Base-by-base conservation (phyloP, 768 basidiomycete genomes). In the Psilocybe azurescens region DNA sequence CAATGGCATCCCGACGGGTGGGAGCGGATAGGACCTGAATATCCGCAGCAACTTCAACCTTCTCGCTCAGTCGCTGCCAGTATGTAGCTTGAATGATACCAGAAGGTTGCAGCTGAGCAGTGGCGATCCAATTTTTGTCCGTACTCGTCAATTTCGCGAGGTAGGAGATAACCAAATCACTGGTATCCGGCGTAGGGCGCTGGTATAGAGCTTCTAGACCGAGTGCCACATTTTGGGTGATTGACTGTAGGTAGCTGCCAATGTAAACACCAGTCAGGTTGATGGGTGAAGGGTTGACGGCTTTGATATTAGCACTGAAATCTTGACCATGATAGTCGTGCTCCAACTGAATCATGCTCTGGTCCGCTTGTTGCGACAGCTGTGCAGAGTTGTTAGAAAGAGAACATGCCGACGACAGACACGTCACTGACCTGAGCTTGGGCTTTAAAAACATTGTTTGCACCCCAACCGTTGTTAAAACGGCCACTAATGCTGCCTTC, bases 11-110 rank as follows among this genome's bases (percentile, higher is more conserved):
- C 69, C 97, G 83, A 70, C 93, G 89, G 59, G 82, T 81, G 7
- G 91, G 90, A 18, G 89, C 84, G 32, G 91, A 90, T 58, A 95
- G 81, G 44, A 96, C 75, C 72, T 94, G 89, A 60, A 99, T 77
- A 69, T 99, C 97, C 33, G 95, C 94, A 33, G 94, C 97, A n/a
- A 96, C 95, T 64, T 99, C 97, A 11, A 99, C 91, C 77, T 97
- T 95, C 60, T 97, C 94, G 74, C 90, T 90, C 62, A 99, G 78
- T 73, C 94, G 95, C 66, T 98, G 95, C 92, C 94, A 97, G 76
- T 99, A 99, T 8, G 94, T 96, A 30, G 95, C 87, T 75, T 95
- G 92, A 28, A 97, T 70, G 53, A 93, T 84, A 24, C 96, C 94
- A 14, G 87, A 81, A 14, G 90, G 85, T 73, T 95, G 94, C 11